phyloP scores from a whole-genome alignment of 805 yeast species.

The Komagataella pseudopastoris region DNA sequence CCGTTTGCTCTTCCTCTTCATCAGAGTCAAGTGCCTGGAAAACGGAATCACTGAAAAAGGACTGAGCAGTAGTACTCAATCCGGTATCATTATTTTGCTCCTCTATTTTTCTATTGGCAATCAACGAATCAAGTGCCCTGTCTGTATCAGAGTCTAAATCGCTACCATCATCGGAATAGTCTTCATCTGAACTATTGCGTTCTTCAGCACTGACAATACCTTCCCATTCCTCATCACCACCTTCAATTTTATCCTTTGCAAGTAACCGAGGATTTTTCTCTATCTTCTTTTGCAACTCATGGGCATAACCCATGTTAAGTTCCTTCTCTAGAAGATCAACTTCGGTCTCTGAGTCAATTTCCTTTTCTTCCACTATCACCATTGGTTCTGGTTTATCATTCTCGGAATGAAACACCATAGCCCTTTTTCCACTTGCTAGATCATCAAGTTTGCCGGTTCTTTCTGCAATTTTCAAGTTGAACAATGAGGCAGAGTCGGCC shows the following conservation, averaged over 20 bases:
- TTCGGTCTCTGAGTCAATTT: slow-evolving; percentile 32
- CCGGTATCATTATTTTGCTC: slow-evolving; percentile 20
- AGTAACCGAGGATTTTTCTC: slow-evolving; percentile 57
- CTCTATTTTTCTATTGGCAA: slow-evolving; percentile 37
- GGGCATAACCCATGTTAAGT: slow-evolving; percentile 68
- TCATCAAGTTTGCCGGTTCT: slow-evolving; percentile 72
- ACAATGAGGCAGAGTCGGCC: slow-evolving; percentile 65
- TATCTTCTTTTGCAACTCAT: slow-evolving; percentile 51
- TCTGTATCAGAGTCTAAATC: slow-evolving; percentile 53
- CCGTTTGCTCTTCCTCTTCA: slow-evolving; percentile 1
- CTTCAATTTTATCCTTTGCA: slow-evolving; percentile 54
- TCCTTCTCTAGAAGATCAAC: slow-evolving; percentile 65
- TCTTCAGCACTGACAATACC: slow-evolving; percentile 38
- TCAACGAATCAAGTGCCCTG: slow-evolving; percentile 48
- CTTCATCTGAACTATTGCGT: slow-evolving; percentile 24
- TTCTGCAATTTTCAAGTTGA: slow-evolving; percentile 76
- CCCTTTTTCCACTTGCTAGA: slow-evolving; percentile 63
- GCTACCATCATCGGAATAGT: slow-evolving; percentile 28
- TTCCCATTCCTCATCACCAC: slow-evolving; percentile 71
- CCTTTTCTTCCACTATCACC: slow-evolving; percentile 41
- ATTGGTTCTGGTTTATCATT: slow-evolving; percentile 41
- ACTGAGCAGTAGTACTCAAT: slow-evolving; percentile 27
- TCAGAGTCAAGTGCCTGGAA: slow-evolving; percentile 34
- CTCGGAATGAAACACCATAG: slow-evolving; percentile 37
- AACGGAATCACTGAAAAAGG: slow-evolving; percentile 37